These are phyloP conservation scores for Racocetra persica DNA, from an alignment of 371 early-diverging fungal species.

Conservation along the genomic window DNA sequence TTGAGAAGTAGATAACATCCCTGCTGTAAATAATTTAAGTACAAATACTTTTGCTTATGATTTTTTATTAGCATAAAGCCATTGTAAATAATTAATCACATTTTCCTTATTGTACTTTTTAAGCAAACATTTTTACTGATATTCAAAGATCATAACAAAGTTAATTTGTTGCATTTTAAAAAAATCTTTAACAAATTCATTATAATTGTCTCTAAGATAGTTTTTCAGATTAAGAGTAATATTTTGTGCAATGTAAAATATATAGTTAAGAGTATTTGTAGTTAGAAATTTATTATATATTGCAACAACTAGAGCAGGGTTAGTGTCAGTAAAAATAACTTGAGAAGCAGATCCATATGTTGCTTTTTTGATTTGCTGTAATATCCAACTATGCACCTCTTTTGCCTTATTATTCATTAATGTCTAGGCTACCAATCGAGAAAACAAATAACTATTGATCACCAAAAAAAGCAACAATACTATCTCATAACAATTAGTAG, in stretches of 20 bases:
- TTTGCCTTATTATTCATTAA: neutral
- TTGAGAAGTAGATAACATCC: neutral
- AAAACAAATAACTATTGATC: neutral
- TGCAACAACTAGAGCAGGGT: neutral
- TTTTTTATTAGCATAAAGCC: too few species aligned
- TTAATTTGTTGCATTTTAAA: too few species aligned
- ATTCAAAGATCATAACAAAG: too few species aligned
- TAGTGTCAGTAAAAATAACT: neutral
- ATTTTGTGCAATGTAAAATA: neutral
- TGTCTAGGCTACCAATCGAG: neutral
- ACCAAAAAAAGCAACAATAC: neutral
- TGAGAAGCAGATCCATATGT: neutral
- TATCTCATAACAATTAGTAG: neutral
- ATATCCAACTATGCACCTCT: neutral
- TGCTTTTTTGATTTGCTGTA: neutral
- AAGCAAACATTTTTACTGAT: too few species aligned
- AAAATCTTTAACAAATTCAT: too few species aligned
- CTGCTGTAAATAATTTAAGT: neutral
- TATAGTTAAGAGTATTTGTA: neutral
- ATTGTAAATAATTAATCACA: too few species aligned
- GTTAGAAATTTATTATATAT: neutral
- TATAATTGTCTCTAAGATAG: too few species aligned
- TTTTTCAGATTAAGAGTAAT: too few species aligned
- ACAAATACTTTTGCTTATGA: too few species aligned
- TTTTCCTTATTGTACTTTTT: too few species aligned